Evolutionary conservation across 768 basidiomycete species (phyloP).

Genomic region (Chiua virens): DNA sequence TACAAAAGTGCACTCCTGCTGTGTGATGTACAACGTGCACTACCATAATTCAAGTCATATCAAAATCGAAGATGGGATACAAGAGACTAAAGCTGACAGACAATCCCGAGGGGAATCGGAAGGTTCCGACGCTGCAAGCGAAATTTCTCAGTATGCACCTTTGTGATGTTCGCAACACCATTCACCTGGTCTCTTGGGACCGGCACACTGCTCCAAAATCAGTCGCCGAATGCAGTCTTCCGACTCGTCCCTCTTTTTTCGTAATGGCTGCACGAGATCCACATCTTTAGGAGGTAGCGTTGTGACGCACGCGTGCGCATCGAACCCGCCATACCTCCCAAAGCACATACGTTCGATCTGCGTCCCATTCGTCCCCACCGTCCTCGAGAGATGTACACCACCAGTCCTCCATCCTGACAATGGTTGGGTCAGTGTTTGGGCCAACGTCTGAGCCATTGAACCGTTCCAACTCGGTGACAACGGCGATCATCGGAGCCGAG

Average conservation of each 20-base stretch:
- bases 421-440: too few relatives aligned
- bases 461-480: conserved; percentile 27
- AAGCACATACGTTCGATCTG: conserved; percentile 23
- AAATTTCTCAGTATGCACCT: conserved; percentile 3
- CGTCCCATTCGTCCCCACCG: conserved; percentile 28
- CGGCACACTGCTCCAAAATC: conserved; percentile 15
- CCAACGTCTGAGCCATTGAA: conserved; percentile 5
- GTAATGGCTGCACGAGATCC: conserved; percentile 11
- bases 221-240: conserved; percentile 12
- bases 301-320: conserved; percentile 41
- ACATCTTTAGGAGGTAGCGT: conserved; percentile 22
- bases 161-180: background rate
- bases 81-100: conserved; percentile 1
- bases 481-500: conserved; percentile 22
- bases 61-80: background rate
- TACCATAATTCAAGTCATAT: background rate
- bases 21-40: background rate
- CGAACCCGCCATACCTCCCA: conserved; percentile 25
- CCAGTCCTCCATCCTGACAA: conserved; percentile 30
- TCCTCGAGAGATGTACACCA: conserved; percentile 17
- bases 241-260: conserved; percentile 19
- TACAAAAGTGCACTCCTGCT: too few relatives aligned
- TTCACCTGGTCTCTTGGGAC: conserved; percentile 14
- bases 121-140: conserved; percentile 1
- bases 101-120: background rate